Base-by-base conservation (phyloP, 805 yeast species). In the Candida arabinofermentans region DNA sequence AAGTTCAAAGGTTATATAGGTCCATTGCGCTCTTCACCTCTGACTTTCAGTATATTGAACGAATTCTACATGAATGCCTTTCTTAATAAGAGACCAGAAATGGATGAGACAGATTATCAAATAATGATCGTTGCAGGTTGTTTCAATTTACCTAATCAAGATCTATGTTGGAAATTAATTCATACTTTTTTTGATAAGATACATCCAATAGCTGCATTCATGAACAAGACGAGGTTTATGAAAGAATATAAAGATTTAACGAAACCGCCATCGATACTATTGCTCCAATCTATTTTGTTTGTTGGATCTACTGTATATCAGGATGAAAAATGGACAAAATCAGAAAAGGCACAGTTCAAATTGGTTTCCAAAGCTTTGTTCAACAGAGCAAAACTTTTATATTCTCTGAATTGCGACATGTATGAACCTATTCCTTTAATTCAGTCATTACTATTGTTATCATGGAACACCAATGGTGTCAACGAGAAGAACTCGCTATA, bases 381-480 rank as follows among this genome's bases (percentile, higher is more conserved):
- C 29, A 43, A 80, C n/a, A 68, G 77, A 40, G 64, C 75, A 40
- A 79, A 81, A 62, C 82, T 86, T 0, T 62, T 83, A 21, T 82
- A 75, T 56, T 88, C 83, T 51, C 72, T 83, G 2, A 77, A 74
- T 49, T 79, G 74, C 53, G 90, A 83, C 58, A 83, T 5, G 77
- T 67, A 72, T 37, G 86, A 82, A 56, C 77, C 83, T 2, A 69
- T 78, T 2, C 65, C 75, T 5, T 63, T 80, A 17, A 69, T 83
- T 8, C 85, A 79, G 53, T 71, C 86, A 0, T 66, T 82, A 26
- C 62, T 77, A 23, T 60, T 83, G 27, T 69, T 83, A 77, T 52
- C 72, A 88, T 21, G 88, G 86, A n/a, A 83, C 81, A 64, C 84
- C 85, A 85, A 83, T 53, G 86, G 79, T 48, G 80, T 81, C 19